These are phyloP conservation scores for Coffea eugenioides DNA, from an alignment of 257 asterid species.

Conservation along the genomic window DNA sequence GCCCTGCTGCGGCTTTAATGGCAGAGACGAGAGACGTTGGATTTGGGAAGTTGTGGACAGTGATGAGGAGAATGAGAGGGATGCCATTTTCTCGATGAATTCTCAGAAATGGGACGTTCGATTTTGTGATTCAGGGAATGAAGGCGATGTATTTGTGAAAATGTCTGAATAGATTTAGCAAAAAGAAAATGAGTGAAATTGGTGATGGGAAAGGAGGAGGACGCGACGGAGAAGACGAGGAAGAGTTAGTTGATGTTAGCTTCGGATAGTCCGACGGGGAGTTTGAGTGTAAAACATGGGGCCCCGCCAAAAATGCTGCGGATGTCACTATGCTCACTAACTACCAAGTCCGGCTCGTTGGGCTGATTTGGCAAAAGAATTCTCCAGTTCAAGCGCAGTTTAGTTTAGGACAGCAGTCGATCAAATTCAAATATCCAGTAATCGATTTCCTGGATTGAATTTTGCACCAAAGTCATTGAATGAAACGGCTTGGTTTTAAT, in stretches of 20 bases:
- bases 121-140: neutral
- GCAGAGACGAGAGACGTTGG: constrained; percentile 44
- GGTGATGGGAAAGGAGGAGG: neutral
- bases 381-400: too few relatives aligned
- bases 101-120: neutral
- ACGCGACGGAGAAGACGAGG: constrained; percentile 70
- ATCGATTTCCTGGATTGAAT: too few relatives aligned
- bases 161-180: neutral
- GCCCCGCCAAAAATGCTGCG: neutral
- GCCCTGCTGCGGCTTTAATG: constrained; percentile 3
- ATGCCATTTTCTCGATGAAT: constrained; percentile 10
- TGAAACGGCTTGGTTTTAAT: too few relatives aligned
- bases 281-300: neutral
- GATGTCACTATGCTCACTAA: neutral
- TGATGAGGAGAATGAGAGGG: constrained; percentile 60
- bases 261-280: constrained; percentile 40
- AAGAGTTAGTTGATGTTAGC: constrained; percentile 39
- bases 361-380: neutral
- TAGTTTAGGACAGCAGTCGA: too few relatives aligned
- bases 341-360: neutral
- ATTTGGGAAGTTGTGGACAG: constrained; percentile 46
- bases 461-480: too few relatives aligned
- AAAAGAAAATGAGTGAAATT: neutral
- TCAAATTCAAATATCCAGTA: too few relatives aligned
- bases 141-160: neutral